Percentiles rank a stretch among this genome's conserved stretches.
These are phyloP conservation scores for Capsella bursapastoris DNA, from an alignment of 345 rosid genomes.

Conservation along the genomic window DNA sequence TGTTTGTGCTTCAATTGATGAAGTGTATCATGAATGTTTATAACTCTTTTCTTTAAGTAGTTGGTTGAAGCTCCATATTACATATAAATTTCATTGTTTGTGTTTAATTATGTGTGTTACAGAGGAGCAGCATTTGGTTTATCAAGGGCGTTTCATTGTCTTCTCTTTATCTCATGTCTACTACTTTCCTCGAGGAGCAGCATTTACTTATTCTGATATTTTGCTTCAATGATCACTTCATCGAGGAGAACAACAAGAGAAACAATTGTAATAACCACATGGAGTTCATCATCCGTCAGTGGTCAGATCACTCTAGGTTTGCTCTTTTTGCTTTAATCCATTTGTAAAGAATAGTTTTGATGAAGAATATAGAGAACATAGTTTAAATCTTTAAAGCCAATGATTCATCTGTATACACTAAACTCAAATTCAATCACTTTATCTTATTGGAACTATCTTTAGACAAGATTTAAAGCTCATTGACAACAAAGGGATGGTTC, in stretches of 20 bases:
- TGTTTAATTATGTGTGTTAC: slow-evolving; percentile 28
- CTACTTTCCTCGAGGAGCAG: slow-evolving; percentile 53
- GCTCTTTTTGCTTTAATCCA: no score
- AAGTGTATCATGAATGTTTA: not conserved
- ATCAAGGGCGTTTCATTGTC: slow-evolving; percentile 48
- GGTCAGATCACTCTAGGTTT: no score
- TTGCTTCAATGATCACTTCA: slow-evolving; percentile 49
- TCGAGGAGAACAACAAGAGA: slow-evolving; percentile 37
- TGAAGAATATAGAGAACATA: no score
- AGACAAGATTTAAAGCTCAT: no score
- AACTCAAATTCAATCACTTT: not conserved
- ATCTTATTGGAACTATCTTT: no score
- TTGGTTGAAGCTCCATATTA: slow-evolving; percentile 6
- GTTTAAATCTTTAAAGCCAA: not conserved
- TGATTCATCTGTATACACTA: not conserved
- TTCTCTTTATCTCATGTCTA: slow-evolving; percentile 61
- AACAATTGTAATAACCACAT: not conserved
- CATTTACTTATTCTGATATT: slow-evolving; percentile 51
- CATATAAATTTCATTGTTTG: not conserved
- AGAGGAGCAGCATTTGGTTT: slow-evolving; percentile 57
- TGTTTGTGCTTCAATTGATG: no score
- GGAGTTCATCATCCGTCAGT: slow-evolving; percentile 6
- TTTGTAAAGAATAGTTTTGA: no score
- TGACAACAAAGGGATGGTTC: not conserved
- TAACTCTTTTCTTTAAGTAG: not conserved